phyloP scores from a whole-genome alignment of 2,329 filamentous ascomycete species.

The Diplodia corticola region DNA sequence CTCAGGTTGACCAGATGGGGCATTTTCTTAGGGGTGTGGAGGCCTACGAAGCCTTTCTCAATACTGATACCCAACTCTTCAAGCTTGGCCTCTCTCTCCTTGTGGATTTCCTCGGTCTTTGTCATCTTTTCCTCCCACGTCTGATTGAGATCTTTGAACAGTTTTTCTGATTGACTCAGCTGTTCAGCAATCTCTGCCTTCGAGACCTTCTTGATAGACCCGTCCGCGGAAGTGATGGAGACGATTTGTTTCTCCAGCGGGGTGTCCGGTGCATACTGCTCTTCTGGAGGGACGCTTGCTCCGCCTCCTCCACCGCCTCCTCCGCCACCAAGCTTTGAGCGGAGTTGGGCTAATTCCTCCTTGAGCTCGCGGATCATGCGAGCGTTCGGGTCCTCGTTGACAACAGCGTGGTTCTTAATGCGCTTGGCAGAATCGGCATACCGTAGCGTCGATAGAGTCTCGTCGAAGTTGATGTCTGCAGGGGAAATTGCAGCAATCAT shows the following conservation, averaged over 20 bases:
- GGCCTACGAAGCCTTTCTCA: slow-evolving; percentile 93
- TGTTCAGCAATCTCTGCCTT: slow-evolving; percentile 98
- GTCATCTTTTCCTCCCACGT: slow-evolving; percentile 97
- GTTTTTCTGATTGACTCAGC: slow-evolving; percentile 91
- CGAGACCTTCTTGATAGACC: slow-evolving; percentile 88
- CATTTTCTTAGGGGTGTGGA: slow-evolving; percentile 98
- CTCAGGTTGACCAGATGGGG: slow-evolving; percentile 97
- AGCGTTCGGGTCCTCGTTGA: slow-evolving; percentile 98
- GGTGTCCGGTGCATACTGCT: slow-evolving; percentile 88
- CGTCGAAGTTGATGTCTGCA: slow-evolving; percentile 98
- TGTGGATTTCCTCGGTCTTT: slow-evolving; percentile 96
- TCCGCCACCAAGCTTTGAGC: slow-evolving; percentile 70
- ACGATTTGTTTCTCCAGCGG: slow-evolving; percentile 95
- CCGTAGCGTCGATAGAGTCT: slow-evolving; percentile 90
- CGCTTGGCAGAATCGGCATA: slow-evolving; percentile 98
- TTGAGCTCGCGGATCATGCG: slow-evolving; percentile 98
- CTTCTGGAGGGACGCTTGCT: slow-evolving; percentile 62
- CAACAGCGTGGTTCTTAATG: slow-evolving; percentile 99
- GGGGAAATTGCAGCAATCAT: slow-evolving; percentile 99
- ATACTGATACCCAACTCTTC: slow-evolving; percentile 98
- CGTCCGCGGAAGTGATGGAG: slow-evolving; percentile 84
- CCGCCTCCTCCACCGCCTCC: slow-evolving; percentile 42
- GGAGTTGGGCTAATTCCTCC: slow-evolving; percentile 82
- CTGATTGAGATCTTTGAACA: slow-evolving; percentile 93
- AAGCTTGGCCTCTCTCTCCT: slow-evolving; percentile 89